Base-by-base conservation (phyloP, 495 filamentous ascomycete species). In the Penicillium tannophilum region DNA sequence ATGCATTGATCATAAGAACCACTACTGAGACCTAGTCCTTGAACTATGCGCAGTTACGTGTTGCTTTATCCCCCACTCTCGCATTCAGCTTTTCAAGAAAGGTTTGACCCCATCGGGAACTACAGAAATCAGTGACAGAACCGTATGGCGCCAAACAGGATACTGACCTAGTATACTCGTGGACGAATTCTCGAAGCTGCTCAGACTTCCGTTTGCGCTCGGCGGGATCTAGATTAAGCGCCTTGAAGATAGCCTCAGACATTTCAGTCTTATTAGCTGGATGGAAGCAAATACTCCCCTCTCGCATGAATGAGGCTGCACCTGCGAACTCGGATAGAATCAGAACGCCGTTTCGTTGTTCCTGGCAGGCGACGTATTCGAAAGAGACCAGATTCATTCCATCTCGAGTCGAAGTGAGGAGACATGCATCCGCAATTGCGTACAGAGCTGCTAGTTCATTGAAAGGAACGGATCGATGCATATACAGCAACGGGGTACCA, bases 341-440 rank as follows among this genome's bases (percentile, higher is more conserved):
- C 81, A 98, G 88, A 5, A 91, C 88, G 7, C 93, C 93, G 65
- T 95, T 88, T 10, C 87, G 83, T 60, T 92, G 82, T 58, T 88
- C 78, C 66, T 97, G 93, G 33, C 88, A 91, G 3, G 93, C 93
- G 49, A 97, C 92, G 73, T 97, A 98, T 72, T 98, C 93, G 74
- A 92, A 97, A 23, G 90, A 92, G 24, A 98, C 93, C 10, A 97
- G 84, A 68, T 98, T 98, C 93, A 98, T 97, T 57, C 93, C 93
- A 66, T 97, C 93, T n/a, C 93, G 83, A 1, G 89, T 95, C 0
- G 92, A 96, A 14, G 89, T 90, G 49, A 97, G 88, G 6, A 98
- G 81, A 67, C 93, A 98, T 44, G 89, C 89, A 69, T 97, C 93
- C 11, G 90, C 91, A 39, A 96, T 83, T 30, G 91, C 89, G 64